Base-by-base conservation (phyloP, 2,329 filamentous ascomycete genomes). In the Venturia pyrina region DNA sequence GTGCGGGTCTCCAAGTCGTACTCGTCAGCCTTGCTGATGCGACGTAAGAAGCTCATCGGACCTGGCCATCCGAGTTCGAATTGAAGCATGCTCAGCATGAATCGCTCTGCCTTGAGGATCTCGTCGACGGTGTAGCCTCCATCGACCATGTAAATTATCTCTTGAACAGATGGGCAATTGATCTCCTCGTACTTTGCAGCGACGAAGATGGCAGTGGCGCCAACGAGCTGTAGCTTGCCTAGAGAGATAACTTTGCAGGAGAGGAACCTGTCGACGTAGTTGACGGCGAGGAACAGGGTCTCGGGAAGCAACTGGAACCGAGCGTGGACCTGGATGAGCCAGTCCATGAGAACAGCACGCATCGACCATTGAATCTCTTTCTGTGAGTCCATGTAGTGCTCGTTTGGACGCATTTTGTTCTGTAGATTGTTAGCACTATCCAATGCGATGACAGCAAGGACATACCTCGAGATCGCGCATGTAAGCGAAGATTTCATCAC, bases 321-420 rank as follows among this genome's bases (percentile, higher is more conserved):
- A 71, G 88, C 86, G 75, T 99, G 95, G 40, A 99, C 95, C 76
- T 99, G 93, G 60, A 98, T 89, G 56, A 99, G 83, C 95, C 95
- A 99, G 77, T 98, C 95, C 87, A 99, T 96, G 65, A 99, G 83
- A 28, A 98, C 91, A 6, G 92, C 89, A 60, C 95, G 91, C 95
- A 98, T 99, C 2, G 93, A 96, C 95, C 95, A 99, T 75, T 96
- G 91, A 66, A 99, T 96, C 77, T 98, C 93, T n/a, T 89, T 88
- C 76, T 99, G 95, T 70, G 89, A 87, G 68, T 96, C 91, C 93
- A 99, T 99, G 81, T 99, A 99, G 75, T 95, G 86, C 3, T 91
- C 83, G 72, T 95, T 93, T 1, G 95, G 95, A 50, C 93, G 82
- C 86, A 97, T 89, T 70, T 87, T 75, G 82, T 85, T 90, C 91